These are phyloP conservation scores for Hyaloscypha hepaticicola DNA, from an alignment of 495 filamentous ascomycete species.

Conservation along the genomic window DNA sequence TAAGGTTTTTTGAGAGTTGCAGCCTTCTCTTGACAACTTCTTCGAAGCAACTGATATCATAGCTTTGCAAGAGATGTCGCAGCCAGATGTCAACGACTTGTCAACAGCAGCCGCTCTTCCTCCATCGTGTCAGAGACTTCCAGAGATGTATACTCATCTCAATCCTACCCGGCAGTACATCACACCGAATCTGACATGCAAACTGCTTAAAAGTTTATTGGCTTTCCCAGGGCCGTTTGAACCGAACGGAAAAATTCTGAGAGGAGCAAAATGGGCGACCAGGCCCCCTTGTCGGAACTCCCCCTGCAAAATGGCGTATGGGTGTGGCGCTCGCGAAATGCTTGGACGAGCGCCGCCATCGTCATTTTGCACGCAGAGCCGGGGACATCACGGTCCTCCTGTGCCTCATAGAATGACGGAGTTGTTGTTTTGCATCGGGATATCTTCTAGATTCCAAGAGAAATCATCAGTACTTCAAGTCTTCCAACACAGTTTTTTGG, in stretches of 20 bases:
- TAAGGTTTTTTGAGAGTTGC: too few relatives aligned
- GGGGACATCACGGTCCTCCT: background rate
- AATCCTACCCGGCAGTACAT: background rate
- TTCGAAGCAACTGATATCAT: background rate
- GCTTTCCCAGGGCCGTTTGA: background rate
- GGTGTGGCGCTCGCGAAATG: conserved; percentile 2
- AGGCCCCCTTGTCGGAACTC: background rate
- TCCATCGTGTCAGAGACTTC: too few relatives aligned
- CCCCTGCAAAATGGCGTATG: background rate
- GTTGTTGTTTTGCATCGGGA: background rate
- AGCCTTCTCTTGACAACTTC: background rate
- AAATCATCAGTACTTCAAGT: background rate
- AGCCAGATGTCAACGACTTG: background rate
- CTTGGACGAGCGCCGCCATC: background rate
- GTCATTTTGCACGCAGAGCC: background rate
- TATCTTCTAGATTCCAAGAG: background rate
- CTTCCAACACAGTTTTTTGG: background rate
- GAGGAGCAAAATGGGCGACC: too few relatives aligned
- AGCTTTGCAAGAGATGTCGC: background rate
- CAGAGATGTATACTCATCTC: too few relatives aligned
- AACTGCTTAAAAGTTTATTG: background rate
- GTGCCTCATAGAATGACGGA: background rate
- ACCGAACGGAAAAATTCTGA: background rate
- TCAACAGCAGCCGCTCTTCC: background rate
- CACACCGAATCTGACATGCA: background rate